Percentiles rank a stretch among this genome's conserved stretches.
These are phyloP conservation scores for Sugiyamaella castrensis DNA, from an alignment of 1,139 yeast species.

Conservation along the genomic window DNA sequence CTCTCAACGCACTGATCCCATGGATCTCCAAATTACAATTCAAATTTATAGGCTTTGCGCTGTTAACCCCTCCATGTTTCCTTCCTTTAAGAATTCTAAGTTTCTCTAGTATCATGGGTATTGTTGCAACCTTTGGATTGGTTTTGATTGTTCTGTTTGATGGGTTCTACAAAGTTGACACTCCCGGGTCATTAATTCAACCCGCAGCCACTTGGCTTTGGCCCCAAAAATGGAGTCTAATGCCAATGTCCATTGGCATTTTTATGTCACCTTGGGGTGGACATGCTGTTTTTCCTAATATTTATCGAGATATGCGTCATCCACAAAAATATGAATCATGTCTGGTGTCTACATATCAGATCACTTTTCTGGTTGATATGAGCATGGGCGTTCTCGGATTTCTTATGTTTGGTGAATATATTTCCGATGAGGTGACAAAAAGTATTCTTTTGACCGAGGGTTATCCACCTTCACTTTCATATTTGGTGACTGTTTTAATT, in stretches of 20 bases:
- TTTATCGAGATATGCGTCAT: conserved; percentile 79
- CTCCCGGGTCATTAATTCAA: conserved; percentile 66
- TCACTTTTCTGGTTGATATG: conserved; percentile 68
- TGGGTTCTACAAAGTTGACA: conserved; percentile 53
- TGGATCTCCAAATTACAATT: conserved; percentile 45
- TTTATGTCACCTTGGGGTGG: conserved; percentile 92
- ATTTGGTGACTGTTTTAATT: conserved; percentile 64
- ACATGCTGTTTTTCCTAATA: conserved; percentile 80
- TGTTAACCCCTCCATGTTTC: conserved; percentile 61
- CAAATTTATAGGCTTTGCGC: conserved; percentile 57
- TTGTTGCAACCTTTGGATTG: conserved; percentile 63
- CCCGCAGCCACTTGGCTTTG: conserved; percentile 47
- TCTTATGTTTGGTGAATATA: conserved; percentile 75
- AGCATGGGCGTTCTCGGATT: conserved; percentile 79
- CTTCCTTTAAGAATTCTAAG: conserved; percentile 73
- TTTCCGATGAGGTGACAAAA: conserved; percentile 80
- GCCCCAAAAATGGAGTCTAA: conserved; percentile 50
- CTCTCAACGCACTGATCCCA: conserved; percentile 67
- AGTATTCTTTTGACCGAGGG: conserved; percentile 57
- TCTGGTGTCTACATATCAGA: conserved; percentile 54
- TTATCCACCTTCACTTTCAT: conserved; percentile 66
- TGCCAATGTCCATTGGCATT: conserved; percentile 66
- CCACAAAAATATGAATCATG: conserved; percentile 54
- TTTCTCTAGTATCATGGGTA: conserved; percentile 70
- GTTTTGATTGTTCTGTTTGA: conserved; percentile 56